Percentiles rank a stretch among this genome's conserved stretches.
Evolutionary conservation across 2,329 filamentous ascomycete genomes (phyloP).

Genomic region (Apiospora kogelbergensis): DNA sequence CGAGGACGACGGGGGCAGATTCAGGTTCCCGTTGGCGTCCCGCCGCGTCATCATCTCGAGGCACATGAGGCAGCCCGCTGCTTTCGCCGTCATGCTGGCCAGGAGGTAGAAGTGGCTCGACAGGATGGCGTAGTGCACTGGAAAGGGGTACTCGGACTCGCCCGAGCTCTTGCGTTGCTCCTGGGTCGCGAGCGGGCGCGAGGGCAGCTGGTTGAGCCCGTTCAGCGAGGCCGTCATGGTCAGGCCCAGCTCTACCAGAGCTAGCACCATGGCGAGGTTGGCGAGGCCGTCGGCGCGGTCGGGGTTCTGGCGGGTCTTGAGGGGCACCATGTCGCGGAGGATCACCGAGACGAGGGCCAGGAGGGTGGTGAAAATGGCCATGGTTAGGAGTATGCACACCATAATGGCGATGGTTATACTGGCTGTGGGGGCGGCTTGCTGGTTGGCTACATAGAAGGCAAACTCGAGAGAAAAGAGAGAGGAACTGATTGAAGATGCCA

Average conservation of each 20-base stretch:
- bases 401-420: background rate
- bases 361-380: background rate
- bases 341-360: background rate
- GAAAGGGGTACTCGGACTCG: background rate
- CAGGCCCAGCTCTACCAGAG: background rate
- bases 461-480: too few species aligned
- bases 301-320: background rate
- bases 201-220: background rate
- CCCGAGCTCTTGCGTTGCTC: background rate
- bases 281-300: background rate
- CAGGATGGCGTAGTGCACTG: background rate
- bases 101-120: background rate
- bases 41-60: background rate
- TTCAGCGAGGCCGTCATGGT: background rate
- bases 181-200: background rate
- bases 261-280: conserved; percentile 5
- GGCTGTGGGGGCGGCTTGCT: background rate
- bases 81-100: background rate
- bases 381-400: background rate
- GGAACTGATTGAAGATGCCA: background rate
- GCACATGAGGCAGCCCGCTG: background rate
- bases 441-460: background rate
- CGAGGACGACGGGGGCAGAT: background rate
- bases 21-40: background rate
- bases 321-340: background rate